Conservation (phyloP, 2,329 filamentous ascomycete genomes). For the Colletotrichum sp. region DNA sequence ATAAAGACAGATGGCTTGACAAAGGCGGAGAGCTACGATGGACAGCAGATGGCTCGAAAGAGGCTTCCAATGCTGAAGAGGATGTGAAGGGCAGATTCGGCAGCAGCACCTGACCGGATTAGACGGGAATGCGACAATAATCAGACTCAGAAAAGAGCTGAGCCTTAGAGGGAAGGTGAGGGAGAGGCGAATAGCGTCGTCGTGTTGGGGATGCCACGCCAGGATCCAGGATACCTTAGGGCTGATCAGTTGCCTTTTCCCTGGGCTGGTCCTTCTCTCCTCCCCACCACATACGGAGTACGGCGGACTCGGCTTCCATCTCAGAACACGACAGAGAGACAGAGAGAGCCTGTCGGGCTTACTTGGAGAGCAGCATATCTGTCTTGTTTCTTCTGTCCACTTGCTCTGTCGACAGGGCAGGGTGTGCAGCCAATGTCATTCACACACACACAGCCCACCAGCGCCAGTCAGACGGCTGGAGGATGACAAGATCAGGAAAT, state of each 20-base stretch:
- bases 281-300: neutral
- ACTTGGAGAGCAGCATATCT: neutral
- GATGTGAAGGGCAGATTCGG: neutral
- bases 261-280: neutral
- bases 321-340: neutral
- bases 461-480: neutral
- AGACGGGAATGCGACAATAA: neutral
- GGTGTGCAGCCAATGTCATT: neutral
- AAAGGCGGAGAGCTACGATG: neutral
- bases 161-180: neutral
- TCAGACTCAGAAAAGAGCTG: neutral
- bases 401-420: neutral
- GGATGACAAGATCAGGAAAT: neutral
- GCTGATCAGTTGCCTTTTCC: constrained; percentile 11
- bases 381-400: neutral
- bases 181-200: constrained; percentile 4
- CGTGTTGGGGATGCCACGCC: constrained; percentile 3
- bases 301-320: neutral
- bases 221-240: constrained; percentile 15
- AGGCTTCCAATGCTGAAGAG: neutral
- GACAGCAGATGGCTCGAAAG: neutral
- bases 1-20: neutral
- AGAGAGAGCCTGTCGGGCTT: neutral
- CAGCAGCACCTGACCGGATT: neutral
- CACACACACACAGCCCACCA: neutral